phyloP scores from a whole-genome alignment of 192 early-diverging fungal genomes.

The Lobosporangium transversale region DNA sequence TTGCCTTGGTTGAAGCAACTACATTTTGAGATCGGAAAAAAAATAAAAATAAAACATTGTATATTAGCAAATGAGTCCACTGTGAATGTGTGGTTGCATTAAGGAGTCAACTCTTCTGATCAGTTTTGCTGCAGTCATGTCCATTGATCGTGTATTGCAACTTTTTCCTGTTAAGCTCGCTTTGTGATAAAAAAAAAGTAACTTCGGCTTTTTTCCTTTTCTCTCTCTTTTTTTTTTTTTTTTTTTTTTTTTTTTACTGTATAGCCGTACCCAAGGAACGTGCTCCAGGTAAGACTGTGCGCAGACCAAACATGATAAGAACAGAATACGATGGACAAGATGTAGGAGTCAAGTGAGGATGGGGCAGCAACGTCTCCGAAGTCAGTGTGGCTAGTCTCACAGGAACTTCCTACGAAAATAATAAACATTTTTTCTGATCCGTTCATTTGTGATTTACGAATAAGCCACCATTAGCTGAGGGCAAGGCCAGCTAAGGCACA shows the following conservation, averaged over 20 bases:
- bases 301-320: constrained; percentile 44
- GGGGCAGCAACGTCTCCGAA: background rate
- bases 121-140: too few species aligned
- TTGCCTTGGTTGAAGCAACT: constrained; percentile 43
- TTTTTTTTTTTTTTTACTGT: too few species aligned
- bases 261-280: constrained; percentile 48
- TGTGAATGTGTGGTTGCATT: background rate
- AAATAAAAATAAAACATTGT: background rate
- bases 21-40: too few species aligned
- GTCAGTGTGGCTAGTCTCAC: too few species aligned
- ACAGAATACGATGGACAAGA: background rate
- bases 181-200: too few species aligned
- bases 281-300: constrained; percentile 39
- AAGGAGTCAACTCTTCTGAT: too few species aligned
- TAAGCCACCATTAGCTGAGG: background rate
- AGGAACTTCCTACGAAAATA: constrained; percentile 5
- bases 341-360: background rate
- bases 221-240: too few species aligned
- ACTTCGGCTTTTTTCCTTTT: too few species aligned
- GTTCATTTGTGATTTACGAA: background rate
- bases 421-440: background rate
- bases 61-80: background rate
- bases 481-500: too few species aligned
- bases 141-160: too few species aligned
- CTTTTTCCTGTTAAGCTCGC: too few species aligned